Evolutionary conservation across 495 filamentous ascomycete species (phyloP).

Genomic region (Aspergillus heteromorphus): DNA sequence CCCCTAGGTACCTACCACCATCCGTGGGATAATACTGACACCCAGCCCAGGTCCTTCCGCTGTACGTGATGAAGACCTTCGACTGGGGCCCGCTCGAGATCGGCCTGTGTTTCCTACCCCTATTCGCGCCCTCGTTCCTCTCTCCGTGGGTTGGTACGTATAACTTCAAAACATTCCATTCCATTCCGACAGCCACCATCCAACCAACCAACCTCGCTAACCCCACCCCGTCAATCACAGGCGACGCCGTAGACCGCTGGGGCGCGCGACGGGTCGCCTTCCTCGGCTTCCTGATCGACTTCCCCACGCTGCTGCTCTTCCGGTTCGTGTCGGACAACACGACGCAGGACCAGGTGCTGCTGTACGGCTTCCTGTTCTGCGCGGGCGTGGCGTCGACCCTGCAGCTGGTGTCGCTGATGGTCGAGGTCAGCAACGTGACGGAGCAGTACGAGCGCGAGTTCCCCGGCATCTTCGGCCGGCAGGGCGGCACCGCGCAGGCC

Average conservation of each 20-base stretch:
- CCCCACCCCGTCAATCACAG: no score
- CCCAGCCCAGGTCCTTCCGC: slow-evolving; percentile 40
- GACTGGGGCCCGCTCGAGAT: slow-evolving; percentile 53
- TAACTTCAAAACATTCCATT: no score
- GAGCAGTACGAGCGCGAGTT: slow-evolving; percentile 27
- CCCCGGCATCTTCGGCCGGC: slow-evolving; percentile 45
- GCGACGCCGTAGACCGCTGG: slow-evolving; percentile 45
- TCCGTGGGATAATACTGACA: no score
- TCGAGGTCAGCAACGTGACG: slow-evolving; percentile 30
- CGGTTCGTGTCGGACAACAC: slow-evolving; percentile 38
- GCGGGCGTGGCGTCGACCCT: slow-evolving; percentile 29
- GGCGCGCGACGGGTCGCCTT: slow-evolving; percentile 47
- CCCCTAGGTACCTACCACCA: no score
- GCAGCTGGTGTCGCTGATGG: slow-evolving; percentile 33
- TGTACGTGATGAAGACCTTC: slow-evolving; percentile 44
- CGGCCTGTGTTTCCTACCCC: slow-evolving; percentile 55
- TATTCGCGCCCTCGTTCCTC: slow-evolving; percentile 38
- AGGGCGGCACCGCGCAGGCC: slow-evolving; percentile 52
- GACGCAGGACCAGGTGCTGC: slow-evolving; percentile 24
- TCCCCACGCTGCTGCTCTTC: slow-evolving; percentile 46
- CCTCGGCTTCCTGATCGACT: slow-evolving; percentile 43
- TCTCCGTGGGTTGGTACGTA: slow-evolving; percentile 28
- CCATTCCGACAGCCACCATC: no score
- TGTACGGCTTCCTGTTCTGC: slow-evolving; percentile 29
- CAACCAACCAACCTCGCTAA: slow-evolving; percentile 33